These are phyloP conservation scores for Saposhnikovia divaricata DNA, from an alignment of 129 eudicot genomes.

Conservation along the genomic window DNA sequence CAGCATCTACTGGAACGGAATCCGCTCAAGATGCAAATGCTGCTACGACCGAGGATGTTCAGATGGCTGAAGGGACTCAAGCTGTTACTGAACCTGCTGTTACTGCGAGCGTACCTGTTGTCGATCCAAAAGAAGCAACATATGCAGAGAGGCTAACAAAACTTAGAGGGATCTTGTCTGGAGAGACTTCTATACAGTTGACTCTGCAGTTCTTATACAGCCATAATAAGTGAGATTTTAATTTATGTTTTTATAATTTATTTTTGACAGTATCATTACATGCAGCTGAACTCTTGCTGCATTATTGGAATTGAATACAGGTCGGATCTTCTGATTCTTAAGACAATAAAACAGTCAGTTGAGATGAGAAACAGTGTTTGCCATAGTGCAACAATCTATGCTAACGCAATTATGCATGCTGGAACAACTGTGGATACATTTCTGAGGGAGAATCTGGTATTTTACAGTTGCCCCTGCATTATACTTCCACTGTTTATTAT, in stretches of 20 bases:
- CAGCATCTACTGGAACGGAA: constrained; percentile 43
- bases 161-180: constrained; percentile 77
- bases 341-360: constrained; percentile 92
- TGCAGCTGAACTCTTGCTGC: too few relatives aligned
- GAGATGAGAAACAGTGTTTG: constrained; percentile 99
- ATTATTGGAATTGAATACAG: constrained; percentile 24
- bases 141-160: constrained; percentile 80
- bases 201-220: constrained; percentile 85
- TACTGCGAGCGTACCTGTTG: constrained; percentile 16
- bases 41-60: constrained; percentile 55
- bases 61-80: constrained; percentile 69
- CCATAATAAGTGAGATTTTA: constrained; percentile 76
- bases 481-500: neutral
- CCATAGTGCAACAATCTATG: constrained; percentile 95
- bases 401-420: constrained; percentile 98
- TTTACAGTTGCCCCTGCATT: neutral
- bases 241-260: neutral
- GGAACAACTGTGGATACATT: constrained; percentile 98
- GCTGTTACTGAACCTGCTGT: constrained; percentile 16
- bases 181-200: constrained; percentile 94
- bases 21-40: constrained; percentile 31
- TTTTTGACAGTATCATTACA: neutral
- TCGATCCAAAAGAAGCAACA: constrained; percentile 57
- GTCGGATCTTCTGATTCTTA: constrained; percentile 92
- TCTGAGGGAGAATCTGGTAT: constrained; percentile 92